Percentiles rank a stretch among this genome's conserved stretches.
These are phyloP conservation scores for Oldenlandia corymbosa DNA, from an alignment of 257 asterid species.

Conservation along the genomic window DNA sequence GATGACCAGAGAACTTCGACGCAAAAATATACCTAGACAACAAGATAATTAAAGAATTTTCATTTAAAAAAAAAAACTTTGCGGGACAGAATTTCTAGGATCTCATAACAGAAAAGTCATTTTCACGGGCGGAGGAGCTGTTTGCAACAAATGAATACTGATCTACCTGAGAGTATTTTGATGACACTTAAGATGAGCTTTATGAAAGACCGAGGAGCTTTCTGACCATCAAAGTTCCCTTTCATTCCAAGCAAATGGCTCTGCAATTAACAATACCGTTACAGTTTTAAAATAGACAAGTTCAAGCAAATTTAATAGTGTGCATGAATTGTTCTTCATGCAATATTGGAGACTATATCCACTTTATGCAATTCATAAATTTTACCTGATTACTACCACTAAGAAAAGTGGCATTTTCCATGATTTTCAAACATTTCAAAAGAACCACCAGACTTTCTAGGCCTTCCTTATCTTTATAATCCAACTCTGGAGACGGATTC, in stretches of 20 bases:
- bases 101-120: not conserved
- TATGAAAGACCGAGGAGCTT: constrained; percentile 53
- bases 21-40: constrained; percentile 43
- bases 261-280: constrained; percentile 31
- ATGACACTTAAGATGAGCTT: constrained; percentile 60
- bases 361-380: constrained; percentile 4
- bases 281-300: not conserved
- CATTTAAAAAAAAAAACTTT: not conserved
- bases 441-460: constrained; percentile 56
- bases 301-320: not conserved
- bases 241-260: constrained; percentile 76
- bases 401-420: constrained; percentile 79
- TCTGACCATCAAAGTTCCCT: constrained; percentile 50
- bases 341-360: not conserved
- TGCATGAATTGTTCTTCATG: not conserved
- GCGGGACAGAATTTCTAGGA: constrained; percentile 7
- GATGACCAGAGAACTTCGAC: constrained; percentile 24
- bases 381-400: constrained; percentile 69
- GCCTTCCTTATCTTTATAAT: constrained; percentile 32
- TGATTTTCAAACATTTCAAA: constrained; percentile 66
- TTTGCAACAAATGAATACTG: not conserved
- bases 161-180: constrained; percentile 69
- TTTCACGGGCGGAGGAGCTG: too few species aligned
- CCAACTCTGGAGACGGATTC: constrained; percentile 29
- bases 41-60: constrained; percentile 4